Base-by-base conservation (phyloP, 768 basidiomycete genomes). In the Tylopilus rubrobrunneus region DNA sequence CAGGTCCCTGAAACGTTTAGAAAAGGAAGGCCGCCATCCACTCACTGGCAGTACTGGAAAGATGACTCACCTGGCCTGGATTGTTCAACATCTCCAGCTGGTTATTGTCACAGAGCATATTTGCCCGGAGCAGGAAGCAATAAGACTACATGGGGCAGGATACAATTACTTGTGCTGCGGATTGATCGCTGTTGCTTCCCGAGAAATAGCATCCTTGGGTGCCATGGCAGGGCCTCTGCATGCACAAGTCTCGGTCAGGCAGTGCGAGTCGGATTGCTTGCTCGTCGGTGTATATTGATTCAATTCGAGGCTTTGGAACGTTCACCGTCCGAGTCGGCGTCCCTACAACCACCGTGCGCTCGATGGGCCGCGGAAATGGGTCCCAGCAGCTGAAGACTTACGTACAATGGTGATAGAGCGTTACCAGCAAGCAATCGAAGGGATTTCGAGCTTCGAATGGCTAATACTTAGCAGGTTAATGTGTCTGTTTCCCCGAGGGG, bases 361-460 rank as follows among this genome's bases (percentile, higher is more conserved):
- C 43, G 5, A 34, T 48, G 17, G 41, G 21, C 49, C 40, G 34
- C 25, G 40, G 57, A 25, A 28, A 42, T 46, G 31, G 8, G 25
- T 23, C 7, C 14, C 28, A 15, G 21, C 4, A 12, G 9, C 8
- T 28, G 17, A n/a, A 14, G 4, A 21, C 19, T 61, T 51, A 57
- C 49, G 39, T 57, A 57, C 42, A 46, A 41, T 34, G 41, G 21
- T n/a, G 17, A 11, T 34, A 44, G 45, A 39, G 28, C 47, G 28
- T 46, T 25, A 42, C 21, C 8, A 3, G 19, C 10, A 31, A 6
- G 29, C 40, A 23, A 37, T 31, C 31, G 9, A 36, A 55, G 28
- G 34, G 39, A 23, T 23, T n/a, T 7, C 19, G 39, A 25, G 46
- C 33, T 23, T 33, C 17, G 49, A 40, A 19, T 31, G 39, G 45